phyloP scores from a whole-genome alignment of 257 asterid genomes.

The Solanum tarijense region DNA sequence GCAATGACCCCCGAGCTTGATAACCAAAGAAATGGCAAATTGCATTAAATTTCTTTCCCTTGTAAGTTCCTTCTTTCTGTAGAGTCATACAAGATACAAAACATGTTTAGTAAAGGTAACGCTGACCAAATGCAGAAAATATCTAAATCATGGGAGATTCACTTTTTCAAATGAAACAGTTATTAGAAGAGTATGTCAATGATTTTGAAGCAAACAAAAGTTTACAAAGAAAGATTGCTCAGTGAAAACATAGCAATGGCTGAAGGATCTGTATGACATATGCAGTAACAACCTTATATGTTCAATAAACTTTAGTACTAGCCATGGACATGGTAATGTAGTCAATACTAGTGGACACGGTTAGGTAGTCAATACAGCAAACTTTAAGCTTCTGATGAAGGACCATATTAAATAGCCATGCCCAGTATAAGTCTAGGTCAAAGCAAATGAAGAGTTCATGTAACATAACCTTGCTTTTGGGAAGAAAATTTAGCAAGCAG shows the following conservation, averaged over 20 bases:
- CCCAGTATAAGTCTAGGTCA: background rate
- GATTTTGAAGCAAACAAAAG: background rate
- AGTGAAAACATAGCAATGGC: background rate
- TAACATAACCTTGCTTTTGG: background rate
- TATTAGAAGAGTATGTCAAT: background rate
- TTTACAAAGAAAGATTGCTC: background rate
- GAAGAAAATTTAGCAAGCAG: background rate
- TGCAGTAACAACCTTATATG: background rate
- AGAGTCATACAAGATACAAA: constrained; percentile 1
- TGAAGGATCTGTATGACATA: background rate
- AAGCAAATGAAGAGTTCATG: background rate
- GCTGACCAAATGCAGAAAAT: background rate
- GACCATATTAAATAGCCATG: background rate
- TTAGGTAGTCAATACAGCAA: background rate
- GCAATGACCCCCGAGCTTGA: constrained; percentile 98
- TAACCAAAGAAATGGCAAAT: constrained; percentile 98
- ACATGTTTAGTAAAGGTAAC: background rate
- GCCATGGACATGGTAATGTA: background rate
- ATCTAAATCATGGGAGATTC: background rate
- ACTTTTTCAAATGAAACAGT: background rate
- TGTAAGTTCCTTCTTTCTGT: constrained; percentile 89
- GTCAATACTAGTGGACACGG: background rate
- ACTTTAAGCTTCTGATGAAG: background rate
- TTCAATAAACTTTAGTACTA: background rate
- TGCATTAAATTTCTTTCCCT: constrained; percentile 90